These are phyloP conservation scores for Penicillium sp. DNA, from an alignment of 2,329 filamentous ascomycete genomes.

Conservation along the genomic window DNA sequence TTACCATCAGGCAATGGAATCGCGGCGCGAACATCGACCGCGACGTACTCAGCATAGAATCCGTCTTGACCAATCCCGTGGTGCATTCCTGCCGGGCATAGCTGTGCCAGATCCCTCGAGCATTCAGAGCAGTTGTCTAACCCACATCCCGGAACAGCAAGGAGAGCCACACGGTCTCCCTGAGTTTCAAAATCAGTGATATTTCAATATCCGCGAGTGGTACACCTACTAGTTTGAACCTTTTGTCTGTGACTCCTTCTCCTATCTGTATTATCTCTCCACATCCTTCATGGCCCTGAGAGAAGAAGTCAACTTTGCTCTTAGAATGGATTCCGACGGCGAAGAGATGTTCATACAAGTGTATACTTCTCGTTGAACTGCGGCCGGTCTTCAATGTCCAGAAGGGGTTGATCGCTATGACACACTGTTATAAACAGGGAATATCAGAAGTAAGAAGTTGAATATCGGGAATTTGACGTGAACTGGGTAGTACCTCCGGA, in stretches of 20 bases:
- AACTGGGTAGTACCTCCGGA: neutral
- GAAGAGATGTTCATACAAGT: neutral
- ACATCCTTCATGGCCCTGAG: neutral
- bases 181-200: neutral
- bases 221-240: neutral
- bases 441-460: neutral
- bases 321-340: neutral
- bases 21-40: conserved; percentile 19
- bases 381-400: neutral
- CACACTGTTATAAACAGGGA: neutral
- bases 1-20: conserved; percentile 15
- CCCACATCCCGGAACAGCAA: conserved; percentile 19
- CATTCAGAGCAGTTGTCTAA: conserved; percentile 32
- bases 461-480: neutral
- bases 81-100: conserved; percentile 26
- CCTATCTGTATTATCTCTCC: neutral
- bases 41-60: conserved; percentile 37
- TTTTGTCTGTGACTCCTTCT: neutral
- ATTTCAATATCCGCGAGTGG: no score
- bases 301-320: neutral
- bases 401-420: neutral
- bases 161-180: neutral
- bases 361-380: neutral
- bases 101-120: conserved; percentile 32
- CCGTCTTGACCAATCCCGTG: conserved; percentile 41